Evolutionary conservation across 371 early-diverging fungal species (phyloP).

Genomic region (Apophysomyces sp.): DNA sequence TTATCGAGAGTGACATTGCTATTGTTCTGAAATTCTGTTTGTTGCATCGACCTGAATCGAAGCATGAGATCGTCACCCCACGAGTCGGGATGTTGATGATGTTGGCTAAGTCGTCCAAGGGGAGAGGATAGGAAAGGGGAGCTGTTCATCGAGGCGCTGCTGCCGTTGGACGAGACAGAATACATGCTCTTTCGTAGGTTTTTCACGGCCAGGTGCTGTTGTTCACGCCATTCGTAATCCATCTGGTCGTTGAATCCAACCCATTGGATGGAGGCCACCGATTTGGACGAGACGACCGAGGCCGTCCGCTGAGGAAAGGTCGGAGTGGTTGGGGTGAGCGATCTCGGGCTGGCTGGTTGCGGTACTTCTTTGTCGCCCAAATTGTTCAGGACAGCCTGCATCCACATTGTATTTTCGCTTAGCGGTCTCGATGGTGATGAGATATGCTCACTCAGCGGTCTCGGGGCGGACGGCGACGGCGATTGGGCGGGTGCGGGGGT

Average conservation of each 20-base stretch:
- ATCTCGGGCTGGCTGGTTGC: neutral
- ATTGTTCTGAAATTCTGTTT: neutral
- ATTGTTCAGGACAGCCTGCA: neutral
- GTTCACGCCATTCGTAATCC: constrained; percentile 22
- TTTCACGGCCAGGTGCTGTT: constrained; percentile 27
- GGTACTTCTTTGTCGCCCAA: neutral
- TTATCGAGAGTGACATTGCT: neutral
- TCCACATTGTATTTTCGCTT: neutral
- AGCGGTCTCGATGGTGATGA: neutral
- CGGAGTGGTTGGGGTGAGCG: neutral
- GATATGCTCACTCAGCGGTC: no score
- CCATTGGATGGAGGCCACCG: constrained; percentile 40
- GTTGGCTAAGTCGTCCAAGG: neutral
- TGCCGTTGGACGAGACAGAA: neutral
- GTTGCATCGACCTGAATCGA: neutral
- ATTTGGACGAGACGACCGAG: constrained; percentile 7
- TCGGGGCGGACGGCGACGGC: no score
- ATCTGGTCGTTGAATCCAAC: constrained; percentile 40
- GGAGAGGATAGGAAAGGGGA: neutral
- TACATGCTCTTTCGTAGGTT: constrained; percentile 12
- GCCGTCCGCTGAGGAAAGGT: neutral
- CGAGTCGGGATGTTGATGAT: neutral
- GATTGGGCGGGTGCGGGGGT: neutral
- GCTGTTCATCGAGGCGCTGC: neutral
- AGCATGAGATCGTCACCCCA: neutral